phyloP scores from a whole-genome alignment of 1,284 basidiomycete genomes.

The Moesziomyces globuligerus region DNA sequence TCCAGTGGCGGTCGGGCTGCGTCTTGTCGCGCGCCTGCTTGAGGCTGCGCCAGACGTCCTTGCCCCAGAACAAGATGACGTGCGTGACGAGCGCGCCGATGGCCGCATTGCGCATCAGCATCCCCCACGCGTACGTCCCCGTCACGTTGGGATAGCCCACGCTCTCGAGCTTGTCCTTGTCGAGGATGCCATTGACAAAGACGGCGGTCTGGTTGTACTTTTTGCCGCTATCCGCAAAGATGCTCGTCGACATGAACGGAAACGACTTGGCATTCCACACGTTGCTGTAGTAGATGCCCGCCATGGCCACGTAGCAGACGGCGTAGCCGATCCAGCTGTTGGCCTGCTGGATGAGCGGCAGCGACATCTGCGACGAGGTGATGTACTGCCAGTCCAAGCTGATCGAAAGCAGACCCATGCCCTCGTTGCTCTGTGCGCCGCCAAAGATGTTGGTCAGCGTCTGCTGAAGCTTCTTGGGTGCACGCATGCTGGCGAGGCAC shows the following conservation, averaged over 20 bases:
- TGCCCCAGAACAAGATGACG: conserved; percentile 70
- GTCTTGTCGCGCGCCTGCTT: conserved; percentile 70
- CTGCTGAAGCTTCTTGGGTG: conserved; percentile 40
- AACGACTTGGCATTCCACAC: conserved; percentile 42
- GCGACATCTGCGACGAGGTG: conserved; percentile 35
- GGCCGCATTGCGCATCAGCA: conserved; percentile 68
- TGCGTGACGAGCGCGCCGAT: conserved; percentile 75
- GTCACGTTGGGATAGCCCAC: conserved; percentile 60
- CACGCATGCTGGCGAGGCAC: conserved; percentile 73
- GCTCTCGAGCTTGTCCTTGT: conserved; percentile 45
- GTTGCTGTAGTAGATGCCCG: conserved; percentile 60
- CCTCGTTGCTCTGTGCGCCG: conserved; percentile 46
- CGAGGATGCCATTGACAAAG: conserved; percentile 45
- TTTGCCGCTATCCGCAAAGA: conserved; percentile 27
- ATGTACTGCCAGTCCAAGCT: conserved; percentile 62
- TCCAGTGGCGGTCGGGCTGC: conserved; percentile 73
- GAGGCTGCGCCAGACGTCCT: conserved; percentile 68
- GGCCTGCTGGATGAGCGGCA: conserved; percentile 61
- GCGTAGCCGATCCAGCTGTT: conserved; percentile 55
- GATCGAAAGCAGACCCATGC: conserved; percentile 55
- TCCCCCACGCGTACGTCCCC: conserved; percentile 73
- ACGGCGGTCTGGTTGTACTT: conserved; percentile 70
- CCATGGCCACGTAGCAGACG: conserved; percentile 51
- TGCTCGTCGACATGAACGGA: conserved; percentile 47
- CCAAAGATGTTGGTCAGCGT: conserved; percentile 64